These are phyloP conservation scores for Acanthamoeba culbertsoni DNA, from an alignment of 208 protist species.

Conservation along the genomic window DNA sequence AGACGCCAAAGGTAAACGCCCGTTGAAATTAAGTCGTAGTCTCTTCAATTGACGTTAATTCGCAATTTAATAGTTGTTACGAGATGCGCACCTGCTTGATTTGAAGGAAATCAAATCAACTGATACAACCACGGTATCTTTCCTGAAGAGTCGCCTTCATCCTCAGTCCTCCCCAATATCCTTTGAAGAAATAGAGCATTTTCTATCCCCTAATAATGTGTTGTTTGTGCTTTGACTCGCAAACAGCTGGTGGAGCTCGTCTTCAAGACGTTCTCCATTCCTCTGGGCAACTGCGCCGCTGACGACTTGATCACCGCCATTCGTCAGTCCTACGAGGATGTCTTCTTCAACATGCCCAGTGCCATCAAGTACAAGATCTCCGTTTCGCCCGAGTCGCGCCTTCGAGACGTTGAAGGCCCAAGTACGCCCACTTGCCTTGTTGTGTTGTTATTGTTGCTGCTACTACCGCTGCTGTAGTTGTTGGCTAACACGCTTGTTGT, in stretches of 20 bases:
- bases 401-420: slow-evolving; percentile 8
- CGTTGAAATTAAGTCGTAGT: too few species aligned
- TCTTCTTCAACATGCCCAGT: slow-evolving; percentile 32
- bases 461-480: too few species aligned
- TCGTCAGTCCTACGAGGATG: slow-evolving; percentile 17
- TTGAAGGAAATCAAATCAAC: slow-evolving; percentile 65
- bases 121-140: slow-evolving; percentile 61
- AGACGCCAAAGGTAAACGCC: slow-evolving; percentile 3
- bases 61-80: too few species aligned
- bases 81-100: slow-evolving; percentile 65
- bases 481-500: too few species aligned
- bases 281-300: background rate
- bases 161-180: too few species aligned
- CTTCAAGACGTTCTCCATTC: slow-evolving; percentile 30
- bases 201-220: background rate
- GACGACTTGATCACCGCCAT: slow-evolving; percentile 48
- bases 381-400: background rate
- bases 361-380: background rate
- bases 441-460: too few species aligned
- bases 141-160: too few species aligned
- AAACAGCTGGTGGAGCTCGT: slow-evolving; percentile 39
- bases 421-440: too few species aligned
- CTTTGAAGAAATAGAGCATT: background rate
- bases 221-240: background rate
- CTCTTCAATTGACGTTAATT: too few species aligned